Evolutionary conservation across 257 asterid genomes (phyloP), one percentile per base, ranked within the genome.

Genomic region (Solanum tarapatanum): DNA sequence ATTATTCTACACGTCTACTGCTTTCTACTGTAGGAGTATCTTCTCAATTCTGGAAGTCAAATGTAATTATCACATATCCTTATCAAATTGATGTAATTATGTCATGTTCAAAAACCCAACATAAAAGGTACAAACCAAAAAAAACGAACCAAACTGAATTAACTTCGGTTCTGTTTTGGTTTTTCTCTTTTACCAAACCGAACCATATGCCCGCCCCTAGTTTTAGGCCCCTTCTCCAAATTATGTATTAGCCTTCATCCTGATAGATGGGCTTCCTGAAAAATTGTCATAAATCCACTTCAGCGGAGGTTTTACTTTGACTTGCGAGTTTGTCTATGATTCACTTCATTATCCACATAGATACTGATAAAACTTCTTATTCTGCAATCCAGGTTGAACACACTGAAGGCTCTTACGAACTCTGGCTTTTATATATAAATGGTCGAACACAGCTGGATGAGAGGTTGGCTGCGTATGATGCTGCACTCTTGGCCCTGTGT

Each of bases 361-460:
- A 41, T 36, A 66, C 84, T 66, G 41, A 32, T 32, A 32, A 32
- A 32, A 32, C 35, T 32, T 80, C 84, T 74, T 39, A n/a, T 58
- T 82, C 60, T 51, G 28, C 32, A 69, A 43, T 87, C 68, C 89
- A 92, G 94, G 94, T 91, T 64, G 88, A 87, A 32, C 83, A 87
- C 86, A 89, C 74, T 77, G 85, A 85, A 37, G 88, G 68, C 33
- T 87, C 92, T 45, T 92, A 91, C 82, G 94, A 90, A 70, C 92
- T 92, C 87, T 92, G 94, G 94, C 90, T 92, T 73, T 28, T 92
- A 87, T 91, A 80, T 89, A 91, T 91, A 35, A 89, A 92, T 87
- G 87, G 94, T 86, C 92, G 92, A 82, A 88, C 45, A 66, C 88
- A 70, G 70, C 88, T 92, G 62, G 91, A 90, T 41, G 91, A 92